These are phyloP conservation scores for Paraphaeosphaeria sporulosa DNA, from an alignment of 2,329 filamentous ascomycete species.

Conservation along the genomic window DNA sequence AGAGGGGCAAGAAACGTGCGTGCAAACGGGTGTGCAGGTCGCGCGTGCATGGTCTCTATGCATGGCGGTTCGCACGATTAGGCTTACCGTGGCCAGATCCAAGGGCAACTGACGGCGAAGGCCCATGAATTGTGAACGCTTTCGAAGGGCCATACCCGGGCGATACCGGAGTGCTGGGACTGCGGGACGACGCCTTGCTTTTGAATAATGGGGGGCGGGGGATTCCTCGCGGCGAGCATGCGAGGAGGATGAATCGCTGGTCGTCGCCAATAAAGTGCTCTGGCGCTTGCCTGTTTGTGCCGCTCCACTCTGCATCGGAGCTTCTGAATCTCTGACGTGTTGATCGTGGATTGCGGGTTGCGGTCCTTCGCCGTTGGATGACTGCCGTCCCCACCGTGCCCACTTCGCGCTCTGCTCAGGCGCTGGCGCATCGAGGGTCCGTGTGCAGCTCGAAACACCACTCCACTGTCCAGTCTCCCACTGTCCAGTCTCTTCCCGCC, in stretches of 20 bases:
- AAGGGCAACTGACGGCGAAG: not conserved
- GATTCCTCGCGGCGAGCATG: not conserved
- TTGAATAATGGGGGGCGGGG: not conserved
- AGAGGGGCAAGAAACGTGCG: constrained; percentile 6
- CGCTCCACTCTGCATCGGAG: not conserved
- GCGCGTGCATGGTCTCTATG: not conserved
- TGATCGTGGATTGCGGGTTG: no score
- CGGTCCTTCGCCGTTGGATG: not conserved
- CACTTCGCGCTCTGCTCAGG: not conserved
- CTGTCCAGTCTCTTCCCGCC: no score
- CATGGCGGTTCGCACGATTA: not conserved
- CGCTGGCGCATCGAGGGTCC: not conserved
- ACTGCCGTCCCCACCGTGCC: not conserved
- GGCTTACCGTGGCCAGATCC: not conserved
- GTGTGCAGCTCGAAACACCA: not conserved
- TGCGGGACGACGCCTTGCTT: not conserved
- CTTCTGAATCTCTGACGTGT: no score
- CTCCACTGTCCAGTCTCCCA: not conserved
- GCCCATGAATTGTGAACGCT: not conserved
- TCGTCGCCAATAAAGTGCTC: constrained; percentile 2
- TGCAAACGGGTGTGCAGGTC: constrained; percentile 5
- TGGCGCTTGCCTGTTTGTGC: not conserved
- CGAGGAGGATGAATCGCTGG: not conserved
- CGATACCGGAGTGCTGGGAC: constrained; percentile 2
- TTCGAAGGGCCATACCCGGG: not conserved